These are phyloP conservation scores for Pseudonitzschia multistriata DNA, from an alignment of 108 stramenopile genomes.

Conservation along the genomic window DNA sequence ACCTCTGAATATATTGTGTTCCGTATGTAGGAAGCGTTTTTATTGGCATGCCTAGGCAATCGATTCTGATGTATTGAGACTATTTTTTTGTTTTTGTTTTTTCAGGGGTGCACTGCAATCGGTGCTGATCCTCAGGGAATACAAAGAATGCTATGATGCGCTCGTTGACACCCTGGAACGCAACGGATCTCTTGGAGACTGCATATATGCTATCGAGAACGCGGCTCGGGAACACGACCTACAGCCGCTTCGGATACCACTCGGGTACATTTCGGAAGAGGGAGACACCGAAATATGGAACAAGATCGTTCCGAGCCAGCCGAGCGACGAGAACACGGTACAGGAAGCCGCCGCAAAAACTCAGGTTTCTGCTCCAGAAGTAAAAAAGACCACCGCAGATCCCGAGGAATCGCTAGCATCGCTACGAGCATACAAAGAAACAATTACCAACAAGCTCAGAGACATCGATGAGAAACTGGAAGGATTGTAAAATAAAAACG, in stretches of 20 bases:
- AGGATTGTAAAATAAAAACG: not conserved
- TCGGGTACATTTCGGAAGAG: conserved; percentile 62
- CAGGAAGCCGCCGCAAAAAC: conserved; percentile 13
- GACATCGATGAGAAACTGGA: conserved; percentile 20
- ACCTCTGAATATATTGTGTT: not conserved
- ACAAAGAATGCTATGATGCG: conserved; percentile 80
- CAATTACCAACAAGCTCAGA: conserved; percentile 17
- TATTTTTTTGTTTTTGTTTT: not conserved
- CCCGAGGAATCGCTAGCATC: conserved; percentile 24
- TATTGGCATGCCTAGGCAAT: too few species aligned
- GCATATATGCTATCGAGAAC: conserved; percentile 85
- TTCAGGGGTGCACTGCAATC: conserved; percentile 69
- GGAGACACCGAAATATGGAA: conserved; percentile 60
- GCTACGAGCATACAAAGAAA: conserved; percentile 24
- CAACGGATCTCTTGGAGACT: conserved; percentile 73
- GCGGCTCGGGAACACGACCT: conserved; percentile 55
- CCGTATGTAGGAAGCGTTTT: not conserved
- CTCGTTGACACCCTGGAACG: conserved; percentile 79
- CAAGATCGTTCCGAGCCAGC: conserved; percentile 23
- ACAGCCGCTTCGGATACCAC: conserved; percentile 48
- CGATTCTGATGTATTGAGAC: too few species aligned
- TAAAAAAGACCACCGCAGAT: not conserved
- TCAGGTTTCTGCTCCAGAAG: not conserved
- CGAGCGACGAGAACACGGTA: not conserved
- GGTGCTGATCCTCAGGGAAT: conserved; percentile 69